Evolutionary conservation across 108 stramenopile species (phyloP), one percentile per base, ranked within the genome.

Genomic region (Licmophora abbreviata): DNA sequence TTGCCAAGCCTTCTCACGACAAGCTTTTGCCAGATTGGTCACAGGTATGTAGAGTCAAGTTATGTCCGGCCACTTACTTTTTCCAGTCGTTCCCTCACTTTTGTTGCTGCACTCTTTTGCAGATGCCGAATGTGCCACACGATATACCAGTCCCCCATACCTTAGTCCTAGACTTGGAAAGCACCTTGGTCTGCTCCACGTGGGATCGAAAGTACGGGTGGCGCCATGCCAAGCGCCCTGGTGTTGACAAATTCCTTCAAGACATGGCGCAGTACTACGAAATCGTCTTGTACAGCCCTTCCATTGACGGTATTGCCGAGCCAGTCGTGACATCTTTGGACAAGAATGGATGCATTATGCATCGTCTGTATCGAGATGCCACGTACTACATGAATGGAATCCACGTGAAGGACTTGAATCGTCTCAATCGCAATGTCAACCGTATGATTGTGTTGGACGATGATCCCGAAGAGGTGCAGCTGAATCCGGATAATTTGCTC

Each of bases 121-220:
- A 85, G 74, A 84, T 91, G 73, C 90, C 88, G 11, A 92, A 92
- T 57, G 79, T 94, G 4, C 90, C 92, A 30, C 85, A 86, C 28
- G 88, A 90, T 68, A 81, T 93, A 54, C 88, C 92, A 21, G 69
- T 77, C 36, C 96, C 96, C 0, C 94, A 84, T 30, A 92, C 89
- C 26, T 77, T 97, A 14, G 95, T 97, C 14, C 57, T 97, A 14
- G 96, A 97, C 68, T 73, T 97, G 41, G 96, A 97, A 67, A 85
- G 83, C 48, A 97, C 96, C 4, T 65, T 97, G 8, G 90, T 95
- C 18, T 77, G 77, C 53, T 71, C 85, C 27, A 79, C 84, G 5
- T 97, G 93, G 92, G 92, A 93, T 68, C 79, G 88, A 27, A 84
- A 85, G 38, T 85, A 84, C 58, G 97, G 97, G 57, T 97, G 95